Evolutionary conservation across 2,329 filamentous ascomycete genomes (phyloP).

Genomic region (Pseudogymnoascus sp.): DNA sequence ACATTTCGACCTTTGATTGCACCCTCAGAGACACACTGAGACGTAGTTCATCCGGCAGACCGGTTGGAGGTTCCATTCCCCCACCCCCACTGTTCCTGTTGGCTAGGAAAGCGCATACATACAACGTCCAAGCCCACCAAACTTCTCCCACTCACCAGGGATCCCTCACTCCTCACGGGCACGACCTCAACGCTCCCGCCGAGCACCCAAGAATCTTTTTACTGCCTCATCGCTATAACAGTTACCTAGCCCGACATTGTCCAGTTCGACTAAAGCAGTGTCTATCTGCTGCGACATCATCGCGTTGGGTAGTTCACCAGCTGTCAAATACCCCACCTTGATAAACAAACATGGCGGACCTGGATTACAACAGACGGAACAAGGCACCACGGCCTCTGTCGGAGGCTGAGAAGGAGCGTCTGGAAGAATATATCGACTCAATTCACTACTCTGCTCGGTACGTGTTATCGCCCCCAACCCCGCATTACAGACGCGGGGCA

Average conservation of each 20-base stretch:
- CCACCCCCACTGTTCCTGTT: conserved; percentile 7
- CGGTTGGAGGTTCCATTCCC: conserved; percentile 4
- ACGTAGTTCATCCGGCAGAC: neutral
- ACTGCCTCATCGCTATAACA: neutral
- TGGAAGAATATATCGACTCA: conserved; percentile 85
- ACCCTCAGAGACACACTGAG: neutral
- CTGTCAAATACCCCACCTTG: conserved; percentile 2
- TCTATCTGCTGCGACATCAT: conserved; percentile 1
- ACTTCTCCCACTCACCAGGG: conserved; percentile 7
- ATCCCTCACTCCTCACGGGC: conserved; percentile 3
- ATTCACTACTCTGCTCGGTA: conserved; percentile 95
- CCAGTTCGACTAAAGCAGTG: neutral
- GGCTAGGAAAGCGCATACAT: conserved; percentile 7
- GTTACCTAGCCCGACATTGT: conserved; percentile 1
- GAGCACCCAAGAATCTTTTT: neutral
- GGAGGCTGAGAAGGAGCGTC: conserved; percentile 69
- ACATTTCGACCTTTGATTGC: neutral
- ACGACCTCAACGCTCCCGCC: conserved; percentile 4
- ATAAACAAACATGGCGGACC: conserved; percentile 39
- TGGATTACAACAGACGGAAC: conserved; percentile 81
- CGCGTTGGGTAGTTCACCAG: neutral
- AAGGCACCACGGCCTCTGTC: conserved; percentile 71
- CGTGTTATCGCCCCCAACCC: conserved; percentile 22
- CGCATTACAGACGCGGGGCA: neutral
- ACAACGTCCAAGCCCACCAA: conserved; percentile 6